Evolutionary conservation across 768 basidiomycete species (phyloP).

Genomic region (Multifurca ochricompacta): DNA sequence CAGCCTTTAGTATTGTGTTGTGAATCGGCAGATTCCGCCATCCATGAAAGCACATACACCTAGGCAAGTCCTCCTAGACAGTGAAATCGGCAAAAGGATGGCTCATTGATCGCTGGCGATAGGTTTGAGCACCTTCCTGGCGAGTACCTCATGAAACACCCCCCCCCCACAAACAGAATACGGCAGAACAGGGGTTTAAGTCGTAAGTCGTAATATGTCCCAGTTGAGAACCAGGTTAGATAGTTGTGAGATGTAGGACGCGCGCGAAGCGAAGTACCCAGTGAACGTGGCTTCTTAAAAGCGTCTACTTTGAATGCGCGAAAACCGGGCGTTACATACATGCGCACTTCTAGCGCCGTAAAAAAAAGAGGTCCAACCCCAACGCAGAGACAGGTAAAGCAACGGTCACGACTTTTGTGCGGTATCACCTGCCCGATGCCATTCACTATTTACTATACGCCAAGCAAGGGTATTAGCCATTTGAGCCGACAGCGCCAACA

Average conservation of each 20-base stretch:
- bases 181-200: not conserved
- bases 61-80: not conserved
- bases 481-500: too few species aligned
- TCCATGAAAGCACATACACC: not conserved
- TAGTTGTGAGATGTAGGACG: not conserved
- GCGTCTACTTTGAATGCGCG: not conserved
- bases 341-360: not conserved
- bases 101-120: not conserved
- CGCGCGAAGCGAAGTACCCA: not conserved
- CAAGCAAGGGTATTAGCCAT: not conserved
- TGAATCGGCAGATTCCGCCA: not conserved
- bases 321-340: constrained; percentile 8
- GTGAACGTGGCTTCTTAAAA: not conserved
- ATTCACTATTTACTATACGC: constrained; percentile 7
- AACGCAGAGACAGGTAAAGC: not conserved
- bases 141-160: not conserved
- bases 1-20: not conserved
- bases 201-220: not conserved
- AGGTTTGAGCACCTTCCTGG: not conserved
- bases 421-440: not conserved
- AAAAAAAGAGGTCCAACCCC: not conserved
- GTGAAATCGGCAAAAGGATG: too few species aligned
- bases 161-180: not conserved
- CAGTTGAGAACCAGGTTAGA: not conserved
- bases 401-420: constrained; percentile 1